Evolutionary conservation across 805 yeast species (phyloP).

Genomic region (Maudiozyma barnettii): DNA sequence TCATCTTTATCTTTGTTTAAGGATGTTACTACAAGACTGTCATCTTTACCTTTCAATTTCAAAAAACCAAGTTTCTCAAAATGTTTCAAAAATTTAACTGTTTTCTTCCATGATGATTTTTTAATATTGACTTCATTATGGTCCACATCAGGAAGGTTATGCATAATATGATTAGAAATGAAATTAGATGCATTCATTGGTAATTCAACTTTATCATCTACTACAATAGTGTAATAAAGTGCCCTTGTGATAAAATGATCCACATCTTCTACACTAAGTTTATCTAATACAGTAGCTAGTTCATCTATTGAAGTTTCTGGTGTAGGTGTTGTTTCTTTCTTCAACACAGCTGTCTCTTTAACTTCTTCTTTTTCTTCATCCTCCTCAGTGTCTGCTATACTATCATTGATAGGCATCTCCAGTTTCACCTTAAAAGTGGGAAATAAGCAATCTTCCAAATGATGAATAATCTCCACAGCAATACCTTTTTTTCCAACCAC

Average conservation of each 20-base stretch:
- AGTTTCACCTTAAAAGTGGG: slow-evolving; percentile 39
- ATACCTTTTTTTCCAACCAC: slow-evolving; percentile 65
- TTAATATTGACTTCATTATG: slow-evolving; percentile 48
- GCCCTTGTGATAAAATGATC: slow-evolving; percentile 70
- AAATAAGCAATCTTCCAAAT: slow-evolving; percentile 54
- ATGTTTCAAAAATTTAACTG: slow-evolving; percentile 72
- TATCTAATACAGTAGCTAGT: slow-evolving; percentile 31
- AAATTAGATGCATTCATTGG: slow-evolving; percentile 71
- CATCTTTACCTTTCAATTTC: slow-evolving; percentile 74
- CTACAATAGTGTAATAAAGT: slow-evolving; percentile 56
- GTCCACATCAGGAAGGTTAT: slow-evolving; percentile 66
- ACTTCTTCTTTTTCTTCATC: not conserved
- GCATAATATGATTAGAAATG: slow-evolving; percentile 58
- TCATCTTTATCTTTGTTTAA: slow-evolving; percentile 40
- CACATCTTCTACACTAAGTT: slow-evolving; percentile 50
- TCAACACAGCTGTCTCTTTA: slow-evolving; percentile 5
- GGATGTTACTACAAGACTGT: slow-evolving; percentile 53
- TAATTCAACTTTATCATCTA: slow-evolving; percentile 38
- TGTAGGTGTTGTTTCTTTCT: slow-evolving; percentile 4
- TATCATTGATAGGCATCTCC: slow-evolving; percentile 32
- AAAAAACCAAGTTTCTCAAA: slow-evolving; percentile 71
- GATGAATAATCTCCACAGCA: slow-evolving; percentile 67
- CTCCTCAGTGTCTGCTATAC: slow-evolving; percentile 3
- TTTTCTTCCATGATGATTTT: slow-evolving; percentile 82
- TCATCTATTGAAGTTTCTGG: slow-evolving; percentile 10